Conservation (phyloP, 176 grass and related monocot species). For the Puccinellia tenuiflora region DNA sequence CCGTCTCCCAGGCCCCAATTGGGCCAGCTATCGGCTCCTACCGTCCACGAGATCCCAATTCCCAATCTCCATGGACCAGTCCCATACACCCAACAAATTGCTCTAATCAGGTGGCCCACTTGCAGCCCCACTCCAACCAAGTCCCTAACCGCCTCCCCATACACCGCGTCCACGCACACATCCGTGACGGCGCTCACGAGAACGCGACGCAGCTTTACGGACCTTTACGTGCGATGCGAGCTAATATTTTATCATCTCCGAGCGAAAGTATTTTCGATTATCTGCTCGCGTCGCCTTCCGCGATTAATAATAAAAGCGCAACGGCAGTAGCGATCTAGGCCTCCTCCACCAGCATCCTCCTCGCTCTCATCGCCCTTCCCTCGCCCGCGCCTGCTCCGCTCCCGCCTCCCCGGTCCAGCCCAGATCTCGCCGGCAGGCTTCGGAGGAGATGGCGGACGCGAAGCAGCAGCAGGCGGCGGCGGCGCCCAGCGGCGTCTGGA, state of each 20-base stretch:
- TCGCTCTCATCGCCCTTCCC: not conserved
- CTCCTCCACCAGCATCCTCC: not conserved
- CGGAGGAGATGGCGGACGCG: constrained; percentile 52
- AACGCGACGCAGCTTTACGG: not conserved
- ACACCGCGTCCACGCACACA: not conserved
- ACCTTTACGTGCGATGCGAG: not conserved
- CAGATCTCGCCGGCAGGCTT: constrained; percentile 12
- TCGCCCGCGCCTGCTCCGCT: constrained; percentile 3
- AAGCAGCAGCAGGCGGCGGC: constrained; percentile 43
- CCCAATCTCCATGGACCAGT: not conserved
- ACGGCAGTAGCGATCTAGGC: constrained; percentile 23
- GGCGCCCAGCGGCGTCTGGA: constrained; percentile 60
- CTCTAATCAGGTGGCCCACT: not conserved
- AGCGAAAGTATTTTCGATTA: not conserved
- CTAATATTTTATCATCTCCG: not conserved
- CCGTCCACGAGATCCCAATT: not conserved
- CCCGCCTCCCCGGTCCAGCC: not conserved
- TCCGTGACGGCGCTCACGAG: not conserved
- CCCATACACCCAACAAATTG: not conserved
- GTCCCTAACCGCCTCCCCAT: not conserved
- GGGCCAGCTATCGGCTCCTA: not conserved
- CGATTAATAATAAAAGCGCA: constrained; percentile 38
- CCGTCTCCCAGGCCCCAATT: not conserved
- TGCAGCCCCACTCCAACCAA: not conserved
- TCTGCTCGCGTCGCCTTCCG: not conserved